Evolutionary conservation across 1,284 basidiomycete species (phyloP).

Genomic region (Lentinula novae-zelandiae): DNA sequence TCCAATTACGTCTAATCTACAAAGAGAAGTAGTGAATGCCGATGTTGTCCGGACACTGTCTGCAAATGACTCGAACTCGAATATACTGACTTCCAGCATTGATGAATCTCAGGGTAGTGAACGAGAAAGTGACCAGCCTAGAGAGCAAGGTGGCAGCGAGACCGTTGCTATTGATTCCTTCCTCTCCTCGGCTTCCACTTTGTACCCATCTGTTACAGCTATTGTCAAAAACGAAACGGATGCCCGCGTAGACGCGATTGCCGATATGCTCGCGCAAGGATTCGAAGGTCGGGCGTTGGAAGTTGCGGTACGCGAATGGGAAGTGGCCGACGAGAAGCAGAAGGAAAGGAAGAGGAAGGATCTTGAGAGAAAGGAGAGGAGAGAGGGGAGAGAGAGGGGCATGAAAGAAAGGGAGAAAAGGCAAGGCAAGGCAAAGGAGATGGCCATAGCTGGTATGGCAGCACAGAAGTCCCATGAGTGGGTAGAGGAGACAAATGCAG

Average conservation of each 20-base stretch:
- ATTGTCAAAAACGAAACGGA: constrained; percentile 47
- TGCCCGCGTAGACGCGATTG: constrained; percentile 39
- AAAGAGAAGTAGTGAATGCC: background rate
- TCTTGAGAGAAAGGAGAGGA: background rate
- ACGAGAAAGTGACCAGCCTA: background rate
- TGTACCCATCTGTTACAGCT: constrained; percentile 13
- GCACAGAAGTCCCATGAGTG: background rate
- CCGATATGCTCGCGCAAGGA: constrained; percentile 64
- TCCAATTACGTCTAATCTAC: background rate
- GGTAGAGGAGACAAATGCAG: background rate
- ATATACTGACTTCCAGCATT: background rate
- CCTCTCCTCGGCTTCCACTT: background rate
- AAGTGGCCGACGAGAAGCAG: constrained; percentile 21
- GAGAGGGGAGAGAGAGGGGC: background rate
- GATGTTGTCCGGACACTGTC: background rate
- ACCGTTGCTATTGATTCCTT: background rate
- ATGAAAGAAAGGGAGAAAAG: background rate
- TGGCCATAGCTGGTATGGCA: background rate
- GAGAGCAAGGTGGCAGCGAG: background rate
- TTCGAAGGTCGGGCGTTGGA: constrained; percentile 66
- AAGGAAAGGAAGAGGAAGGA: background rate
- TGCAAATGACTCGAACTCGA: background rate
- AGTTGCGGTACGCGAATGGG: constrained; percentile 64
- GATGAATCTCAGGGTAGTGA: background rate
- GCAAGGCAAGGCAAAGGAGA: background rate